A percentile compares a stretch with the other conserved stretches of the same genome.
Conservation (phyloP, 352 stramenopile genomes). For the Globisporangium okanoganense region DNA sequence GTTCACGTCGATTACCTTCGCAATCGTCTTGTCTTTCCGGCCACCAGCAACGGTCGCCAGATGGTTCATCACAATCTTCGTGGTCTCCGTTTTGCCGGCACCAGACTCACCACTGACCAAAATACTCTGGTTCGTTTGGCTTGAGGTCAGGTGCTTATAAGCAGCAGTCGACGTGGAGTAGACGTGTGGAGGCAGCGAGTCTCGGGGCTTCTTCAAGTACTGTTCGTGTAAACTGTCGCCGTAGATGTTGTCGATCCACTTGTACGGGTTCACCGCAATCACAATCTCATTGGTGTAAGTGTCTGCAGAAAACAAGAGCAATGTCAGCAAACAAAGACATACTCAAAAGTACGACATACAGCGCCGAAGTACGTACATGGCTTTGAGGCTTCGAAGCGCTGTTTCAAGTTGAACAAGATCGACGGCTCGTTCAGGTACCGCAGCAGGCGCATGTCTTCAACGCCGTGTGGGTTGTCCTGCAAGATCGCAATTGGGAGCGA, state of each 20-base stretch:
- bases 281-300: conserved; percentile 98
- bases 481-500: conserved; percentile 81
- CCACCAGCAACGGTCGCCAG: conserved; percentile 77
- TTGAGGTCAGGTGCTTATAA: conserved; percentile 81
- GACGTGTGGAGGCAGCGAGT: conserved; percentile 73
- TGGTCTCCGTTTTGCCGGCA: conserved; percentile 96
- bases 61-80: conserved; percentile 93
- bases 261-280: conserved; percentile 97
- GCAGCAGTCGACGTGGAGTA: conserved; percentile 84
- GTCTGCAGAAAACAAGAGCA: conserved; percentile 35
- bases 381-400: conserved; percentile 86
- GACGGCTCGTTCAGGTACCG: conserved; percentile 91
- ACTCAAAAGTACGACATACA: neutral
- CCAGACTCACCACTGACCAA: conserved; percentile 85
- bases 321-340: neutral
- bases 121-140: conserved; percentile 84
- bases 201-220: conserved; percentile 73
- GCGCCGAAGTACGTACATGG: conserved; percentile 66
- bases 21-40: conserved; percentile 86
- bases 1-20: conserved; percentile 91
- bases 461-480: conserved; percentile 68
- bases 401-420: conserved; percentile 93
- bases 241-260: conserved; percentile 91
- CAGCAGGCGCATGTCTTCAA: conserved; percentile 85
- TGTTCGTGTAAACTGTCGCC: conserved; percentile 81